Evolutionary conservation across 495 filamentous ascomycete species (phyloP).

Genomic region (Penicillium alfredii): DNA sequence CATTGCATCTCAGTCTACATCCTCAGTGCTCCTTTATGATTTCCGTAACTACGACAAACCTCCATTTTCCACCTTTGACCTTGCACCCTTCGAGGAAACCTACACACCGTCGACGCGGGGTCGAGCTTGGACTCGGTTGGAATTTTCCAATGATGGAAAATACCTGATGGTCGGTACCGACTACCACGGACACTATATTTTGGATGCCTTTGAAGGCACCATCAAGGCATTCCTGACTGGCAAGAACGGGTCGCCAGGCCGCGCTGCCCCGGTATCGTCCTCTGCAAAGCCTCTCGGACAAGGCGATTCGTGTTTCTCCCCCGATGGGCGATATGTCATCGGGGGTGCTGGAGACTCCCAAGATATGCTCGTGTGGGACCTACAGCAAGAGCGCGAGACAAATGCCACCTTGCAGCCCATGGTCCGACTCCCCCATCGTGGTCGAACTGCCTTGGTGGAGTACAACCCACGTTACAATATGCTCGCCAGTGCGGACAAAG

Average conservation of each 20-base stretch:
- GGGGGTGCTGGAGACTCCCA: conserved; percentile 64
- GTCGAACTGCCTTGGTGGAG: conserved; percentile 66
- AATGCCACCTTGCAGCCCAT: conserved; percentile 58
- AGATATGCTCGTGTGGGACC: conserved; percentile 81
- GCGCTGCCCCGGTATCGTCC: conserved; percentile 41
- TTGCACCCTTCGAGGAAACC: conserved; percentile 53
- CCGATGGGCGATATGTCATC: conserved; percentile 80
- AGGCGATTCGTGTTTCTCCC: conserved; percentile 82
- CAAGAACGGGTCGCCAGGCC: conserved; percentile 38
- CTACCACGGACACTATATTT: conserved; percentile 72
- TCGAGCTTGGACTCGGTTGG: conserved; percentile 72
- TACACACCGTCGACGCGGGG: conserved; percentile 45
- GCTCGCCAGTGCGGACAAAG: conserved; percentile 79
- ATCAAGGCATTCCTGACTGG: conserved; percentile 59
- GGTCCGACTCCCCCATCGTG: conserved; percentile 57
- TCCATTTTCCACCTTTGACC: conserved; percentile 82
- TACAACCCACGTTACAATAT: conserved; percentile 90
- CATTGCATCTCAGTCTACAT: conserved; percentile 72
- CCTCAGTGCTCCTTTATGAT: conserved; percentile 83
- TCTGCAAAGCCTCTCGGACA: conserved; percentile 50
- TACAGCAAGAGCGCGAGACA: conserved; percentile 45
- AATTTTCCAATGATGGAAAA: conserved; percentile 95
- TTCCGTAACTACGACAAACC: conserved; percentile 84
- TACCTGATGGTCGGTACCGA: conserved; percentile 75
- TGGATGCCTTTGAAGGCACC: conserved; percentile 82